Percentiles rank a stretch among this genome's conserved stretches.
Conservation (phyloP, 2,329 filamentous ascomycete species). For the Curvularia spicifera region DNA sequence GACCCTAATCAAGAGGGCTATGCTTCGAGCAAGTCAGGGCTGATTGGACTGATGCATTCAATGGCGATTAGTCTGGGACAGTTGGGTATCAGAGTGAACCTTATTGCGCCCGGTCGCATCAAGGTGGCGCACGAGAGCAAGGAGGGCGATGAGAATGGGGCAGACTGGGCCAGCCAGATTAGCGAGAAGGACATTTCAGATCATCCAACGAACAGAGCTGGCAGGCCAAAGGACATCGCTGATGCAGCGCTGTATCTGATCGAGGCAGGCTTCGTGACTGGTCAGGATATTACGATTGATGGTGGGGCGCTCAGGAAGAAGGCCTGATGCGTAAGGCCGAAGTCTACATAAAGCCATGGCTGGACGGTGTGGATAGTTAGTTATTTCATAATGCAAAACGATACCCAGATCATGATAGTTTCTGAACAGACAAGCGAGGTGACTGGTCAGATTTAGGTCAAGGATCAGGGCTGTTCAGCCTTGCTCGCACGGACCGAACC, state of each 20-base stretch:
- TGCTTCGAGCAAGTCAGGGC: conserved; percentile 59
- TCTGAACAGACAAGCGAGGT: background rate
- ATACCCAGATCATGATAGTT: background rate
- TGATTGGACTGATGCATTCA: conserved; percentile 59
- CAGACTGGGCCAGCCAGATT: conserved; percentile 47
- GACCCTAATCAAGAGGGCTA: conserved; percentile 60
- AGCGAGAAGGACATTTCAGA: conserved; percentile 52
- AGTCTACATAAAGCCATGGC: background rate
- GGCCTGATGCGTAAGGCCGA: background rate
- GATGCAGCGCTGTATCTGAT: conserved; percentile 54
- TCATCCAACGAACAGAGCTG: conserved; percentile 55
- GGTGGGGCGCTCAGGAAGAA: conserved; percentile 49
- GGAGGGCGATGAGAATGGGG: conserved; percentile 53
- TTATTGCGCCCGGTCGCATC: conserved; percentile 56
- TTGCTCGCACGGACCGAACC: conserved; percentile 7
- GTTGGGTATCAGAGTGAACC: conserved; percentile 56
- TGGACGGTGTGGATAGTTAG: background rate
- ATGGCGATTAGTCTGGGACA: conserved; percentile 57
- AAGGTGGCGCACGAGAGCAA: conserved; percentile 57
- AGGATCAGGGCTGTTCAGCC: conserved; percentile 10
- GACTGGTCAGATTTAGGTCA: background rate
- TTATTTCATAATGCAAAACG: conserved; percentile 1
- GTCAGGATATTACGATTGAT: conserved; percentile 48
- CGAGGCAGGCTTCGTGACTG: conserved; percentile 49
- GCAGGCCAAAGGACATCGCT: conserved; percentile 55